Conservation (phyloP, 2,329 filamentous ascomycete species). For the Talaromyces sp. region DNA sequence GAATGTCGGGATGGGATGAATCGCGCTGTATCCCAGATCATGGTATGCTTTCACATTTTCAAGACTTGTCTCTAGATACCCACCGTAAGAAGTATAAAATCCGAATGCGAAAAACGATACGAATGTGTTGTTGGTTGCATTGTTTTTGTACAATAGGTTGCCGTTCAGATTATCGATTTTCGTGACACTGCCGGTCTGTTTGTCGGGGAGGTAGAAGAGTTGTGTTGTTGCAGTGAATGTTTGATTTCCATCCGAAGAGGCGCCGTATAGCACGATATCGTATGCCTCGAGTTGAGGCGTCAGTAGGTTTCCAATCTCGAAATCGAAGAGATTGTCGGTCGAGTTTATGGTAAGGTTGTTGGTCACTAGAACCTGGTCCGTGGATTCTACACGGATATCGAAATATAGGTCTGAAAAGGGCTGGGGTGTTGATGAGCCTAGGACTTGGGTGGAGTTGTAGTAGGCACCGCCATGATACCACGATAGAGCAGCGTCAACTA, state of each 20-base stretch:
- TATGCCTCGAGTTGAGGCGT: slow-evolving; percentile 15
- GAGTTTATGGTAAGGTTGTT: slow-evolving; percentile 15
- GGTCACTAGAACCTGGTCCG: slow-evolving; percentile 8
- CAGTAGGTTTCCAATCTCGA: slow-evolving; percentile 7
- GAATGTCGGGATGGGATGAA: slow-evolving; percentile 17
- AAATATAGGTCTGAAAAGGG: slow-evolving; percentile 16
- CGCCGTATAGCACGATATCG: slow-evolving; percentile 7
- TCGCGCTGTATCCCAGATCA: slow-evolving; percentile 18
- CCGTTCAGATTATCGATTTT: slow-evolving; percentile 21
- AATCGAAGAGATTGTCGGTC: slow-evolving; percentile 16
- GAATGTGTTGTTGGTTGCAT: slow-evolving; percentile 13
- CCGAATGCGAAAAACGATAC: slow-evolving; percentile 19
- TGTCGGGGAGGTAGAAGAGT: slow-evolving; percentile 18
- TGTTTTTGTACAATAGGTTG: slow-evolving; percentile 12
- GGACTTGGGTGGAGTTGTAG: slow-evolving; percentile 1
- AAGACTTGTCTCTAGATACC: slow-evolving; percentile 16
- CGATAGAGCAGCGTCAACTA: slow-evolving; percentile 19
- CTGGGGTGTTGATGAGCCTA: neutral
- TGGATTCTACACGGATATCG: slow-evolving; percentile 8
- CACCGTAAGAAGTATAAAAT: slow-evolving; percentile 19
- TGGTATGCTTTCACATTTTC: slow-evolving; percentile 19
- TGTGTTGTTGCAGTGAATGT: slow-evolving; percentile 16
- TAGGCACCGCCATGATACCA: slow-evolving; percentile 15
- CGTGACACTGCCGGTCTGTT: slow-evolving; percentile 15
- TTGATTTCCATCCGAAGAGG: slow-evolving; percentile 16